phyloP scores from a whole-genome alignment of 306 rosid genomes.

The Styphnolobium japonicum region DNA sequence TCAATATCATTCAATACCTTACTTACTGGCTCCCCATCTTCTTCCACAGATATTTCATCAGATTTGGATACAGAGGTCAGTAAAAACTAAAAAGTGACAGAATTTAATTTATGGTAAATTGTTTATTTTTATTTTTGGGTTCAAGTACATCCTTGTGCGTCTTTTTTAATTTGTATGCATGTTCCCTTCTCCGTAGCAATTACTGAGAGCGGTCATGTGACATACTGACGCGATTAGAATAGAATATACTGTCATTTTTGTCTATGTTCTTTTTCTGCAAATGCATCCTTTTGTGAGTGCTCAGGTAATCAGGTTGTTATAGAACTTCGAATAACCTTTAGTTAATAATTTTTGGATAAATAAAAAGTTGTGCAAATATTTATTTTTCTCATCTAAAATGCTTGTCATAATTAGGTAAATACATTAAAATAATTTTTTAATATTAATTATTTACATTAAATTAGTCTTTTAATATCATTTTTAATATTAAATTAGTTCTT shows the following conservation, averaged over 20 bases:
- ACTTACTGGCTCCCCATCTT: conserved; percentile 55
- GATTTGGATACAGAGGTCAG: conserved; percentile 84
- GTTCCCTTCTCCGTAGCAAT: neutral
- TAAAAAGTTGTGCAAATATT: no score
- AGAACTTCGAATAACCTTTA: neutral
- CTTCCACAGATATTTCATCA: conserved; percentile 69
- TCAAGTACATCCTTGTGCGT: neutral
- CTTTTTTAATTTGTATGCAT: no score
- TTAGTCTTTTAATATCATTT: no score
- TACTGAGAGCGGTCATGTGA: neutral
- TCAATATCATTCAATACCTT: conserved; percentile 78
- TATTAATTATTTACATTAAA: no score
- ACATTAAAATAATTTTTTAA: no score
- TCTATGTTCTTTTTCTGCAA: conserved; percentile 28
- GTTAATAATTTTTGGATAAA: neutral
- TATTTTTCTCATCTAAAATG: no score
- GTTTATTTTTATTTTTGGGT: neutral
- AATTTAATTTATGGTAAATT: neutral
- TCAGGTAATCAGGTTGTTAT: neutral
- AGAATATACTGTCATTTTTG: neutral
- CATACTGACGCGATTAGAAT: neutral
- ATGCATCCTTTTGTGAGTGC: conserved; percentile 14
- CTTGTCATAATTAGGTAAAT: no score
- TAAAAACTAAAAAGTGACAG: no score
- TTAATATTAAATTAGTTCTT: no score